Percentiles rank a stretch among this genome's conserved stretches.
These are phyloP conservation scores for Sporothrix inflata DNA, from an alignment of 2,329 filamentous ascomycete genomes.

Conservation along the genomic window DNA sequence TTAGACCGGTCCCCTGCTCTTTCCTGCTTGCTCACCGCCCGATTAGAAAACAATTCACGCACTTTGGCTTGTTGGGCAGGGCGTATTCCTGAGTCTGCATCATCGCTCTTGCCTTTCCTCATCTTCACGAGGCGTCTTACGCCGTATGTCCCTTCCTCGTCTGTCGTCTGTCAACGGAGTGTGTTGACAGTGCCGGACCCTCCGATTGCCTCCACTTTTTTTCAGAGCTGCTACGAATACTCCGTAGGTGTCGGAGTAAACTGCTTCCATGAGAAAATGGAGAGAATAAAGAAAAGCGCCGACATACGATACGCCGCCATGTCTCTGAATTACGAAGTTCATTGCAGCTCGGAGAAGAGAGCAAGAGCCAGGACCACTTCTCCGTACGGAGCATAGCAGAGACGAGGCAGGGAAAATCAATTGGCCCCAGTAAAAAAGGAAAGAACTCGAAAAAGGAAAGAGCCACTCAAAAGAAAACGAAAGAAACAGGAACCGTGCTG, in stretches of 20 bases:
- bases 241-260: background rate
- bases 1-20: background rate
- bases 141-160: background rate
- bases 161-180: background rate
- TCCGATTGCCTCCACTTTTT: background rate
- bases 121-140: background rate
- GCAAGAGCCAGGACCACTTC: background rate
- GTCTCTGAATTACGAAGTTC: slow-evolving; percentile 4
- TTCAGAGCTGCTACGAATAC: background rate
- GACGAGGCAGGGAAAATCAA: background rate
- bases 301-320: background rate
- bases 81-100: background rate
- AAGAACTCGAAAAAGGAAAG: background rate
- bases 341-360: background rate
- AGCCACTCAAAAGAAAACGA: background rate
- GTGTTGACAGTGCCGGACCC: background rate
- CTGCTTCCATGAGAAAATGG: background rate
- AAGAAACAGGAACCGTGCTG: slow-evolving; percentile 8
- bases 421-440: background rate
- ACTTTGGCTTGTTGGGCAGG: background rate
- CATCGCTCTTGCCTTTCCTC: background rate
- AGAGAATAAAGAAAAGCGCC: background rate
- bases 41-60: slow-evolving; percentile 10
- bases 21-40: slow-evolving; percentile 14
- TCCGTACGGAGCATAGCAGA: background rate